Conservation (phyloP, 2,329 filamentous ascomycete species). For the Penicillium italicum region DNA sequence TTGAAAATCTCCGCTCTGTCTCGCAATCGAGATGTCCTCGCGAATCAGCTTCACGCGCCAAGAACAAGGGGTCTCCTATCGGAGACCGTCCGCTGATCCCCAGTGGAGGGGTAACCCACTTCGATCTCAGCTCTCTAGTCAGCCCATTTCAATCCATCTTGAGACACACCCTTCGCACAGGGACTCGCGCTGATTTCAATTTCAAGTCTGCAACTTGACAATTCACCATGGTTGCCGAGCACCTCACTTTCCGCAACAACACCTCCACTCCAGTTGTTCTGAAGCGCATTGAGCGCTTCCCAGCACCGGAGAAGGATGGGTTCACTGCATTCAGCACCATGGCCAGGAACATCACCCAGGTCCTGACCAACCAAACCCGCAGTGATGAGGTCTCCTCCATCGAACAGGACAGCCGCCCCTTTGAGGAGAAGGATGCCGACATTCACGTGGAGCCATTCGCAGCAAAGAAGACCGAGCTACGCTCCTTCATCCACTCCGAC, state of each 20-base stretch:
- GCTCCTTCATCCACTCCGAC: slow-evolving; percentile 52
- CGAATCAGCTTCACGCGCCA: slow-evolving; percentile 19
- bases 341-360: slow-evolving; percentile 47
- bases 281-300: slow-evolving; percentile 69
- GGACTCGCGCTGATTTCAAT: neutral
- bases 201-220: neutral
- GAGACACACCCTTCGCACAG: neutral
- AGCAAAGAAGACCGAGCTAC: slow-evolving; percentile 60
- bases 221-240: slow-evolving; percentile 37
- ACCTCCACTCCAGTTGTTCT: slow-evolving; percentile 70
- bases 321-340: slow-evolving; percentile 39
- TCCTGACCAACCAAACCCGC: slow-evolving; percentile 43
- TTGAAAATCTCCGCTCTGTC: neutral
- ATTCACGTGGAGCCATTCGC: slow-evolving; percentile 67
- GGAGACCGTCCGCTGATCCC: slow-evolving; percentile 18
- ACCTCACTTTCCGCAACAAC: slow-evolving; percentile 75
- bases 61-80: slow-evolving; percentile 10
- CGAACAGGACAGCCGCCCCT: slow-evolving; percentile 54
- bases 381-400: slow-evolving; percentile 46
- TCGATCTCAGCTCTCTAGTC: slow-evolving; percentile 2
- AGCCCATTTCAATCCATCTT: neutral
- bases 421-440: slow-evolving; percentile 59
- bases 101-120: slow-evolving; percentile 16
- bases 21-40: neutral
- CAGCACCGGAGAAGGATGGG: slow-evolving; percentile 45